These are phyloP conservation scores for Blastocystis sp. DNA, from an alignment of 352 stramenopile species.

Conservation along the genomic window DNA sequence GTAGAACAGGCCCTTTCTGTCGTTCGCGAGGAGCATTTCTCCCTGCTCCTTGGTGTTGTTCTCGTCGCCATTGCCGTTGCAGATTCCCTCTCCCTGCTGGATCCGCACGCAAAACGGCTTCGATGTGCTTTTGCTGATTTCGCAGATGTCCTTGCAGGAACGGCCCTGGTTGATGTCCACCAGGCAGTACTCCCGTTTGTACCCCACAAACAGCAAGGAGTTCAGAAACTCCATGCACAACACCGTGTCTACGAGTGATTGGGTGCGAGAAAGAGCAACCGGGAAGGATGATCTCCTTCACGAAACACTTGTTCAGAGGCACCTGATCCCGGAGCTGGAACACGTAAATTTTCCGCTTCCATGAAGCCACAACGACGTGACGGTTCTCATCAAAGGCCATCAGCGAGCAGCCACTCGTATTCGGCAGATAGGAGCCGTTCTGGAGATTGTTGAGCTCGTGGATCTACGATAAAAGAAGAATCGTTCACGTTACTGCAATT, in stretches of 20 bases:
- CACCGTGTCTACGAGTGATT: conserved; percentile 4
- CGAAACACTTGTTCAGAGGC: background rate
- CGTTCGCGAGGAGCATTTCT: conserved; percentile 46
- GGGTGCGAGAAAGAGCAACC: background rate
- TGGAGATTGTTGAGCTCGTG: background rate
- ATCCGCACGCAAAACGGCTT: conserved; percentile 4
- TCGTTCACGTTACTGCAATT: background rate
- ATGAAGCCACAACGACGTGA: conserved; percentile 1
- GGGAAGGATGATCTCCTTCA: conserved; percentile 25
- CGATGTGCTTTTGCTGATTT: background rate
- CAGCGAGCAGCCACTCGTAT: background rate
- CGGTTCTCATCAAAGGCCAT: conserved; percentile 24
- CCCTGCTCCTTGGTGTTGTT: background rate
- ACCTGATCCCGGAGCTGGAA: background rate
- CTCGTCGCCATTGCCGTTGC: background rate
- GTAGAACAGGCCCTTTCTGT: conserved; percentile 14
- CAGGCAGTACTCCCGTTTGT: background rate
- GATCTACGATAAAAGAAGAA: background rate
- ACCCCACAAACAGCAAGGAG: conserved; percentile 21
- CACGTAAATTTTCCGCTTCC: background rate
- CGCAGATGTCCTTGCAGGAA: conserved; percentile 21
- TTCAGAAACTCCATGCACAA: conserved; percentile 16
- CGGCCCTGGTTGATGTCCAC: conserved; percentile 40
- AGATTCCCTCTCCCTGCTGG: conserved; percentile 2
- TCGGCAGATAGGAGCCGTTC: background rate